Evolutionary conservation across 106 monocot genomes (phyloP).

Genomic region (Acanthochlamys bracteata): DNA sequence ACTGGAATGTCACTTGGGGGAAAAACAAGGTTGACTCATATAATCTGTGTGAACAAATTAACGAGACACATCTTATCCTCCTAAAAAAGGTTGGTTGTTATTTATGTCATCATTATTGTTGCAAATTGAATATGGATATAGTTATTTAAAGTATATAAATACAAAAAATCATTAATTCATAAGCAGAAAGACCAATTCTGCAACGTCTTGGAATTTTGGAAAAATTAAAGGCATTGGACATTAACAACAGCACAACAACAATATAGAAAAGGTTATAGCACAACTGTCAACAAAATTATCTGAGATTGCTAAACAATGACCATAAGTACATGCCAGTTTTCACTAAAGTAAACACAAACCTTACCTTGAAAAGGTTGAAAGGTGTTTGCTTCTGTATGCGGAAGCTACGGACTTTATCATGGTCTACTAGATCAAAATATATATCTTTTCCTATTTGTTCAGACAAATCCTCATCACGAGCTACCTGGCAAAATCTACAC

Average conservation of each 20-base stretch:
- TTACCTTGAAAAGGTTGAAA: slow-evolving; percentile 88
- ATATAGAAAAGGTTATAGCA: too few relatives aligned
- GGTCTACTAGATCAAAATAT: slow-evolving; percentile 97
- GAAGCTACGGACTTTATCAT: slow-evolving; percentile 95
- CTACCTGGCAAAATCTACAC: slow-evolving; percentile 45
- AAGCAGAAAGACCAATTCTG: too few relatives aligned
- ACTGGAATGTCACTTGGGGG: too few relatives aligned
- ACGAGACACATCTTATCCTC: neutral
- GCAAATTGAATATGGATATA: neutral
- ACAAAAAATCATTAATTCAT: neutral
- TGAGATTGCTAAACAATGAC: neutral
- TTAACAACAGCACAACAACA: too few relatives aligned
- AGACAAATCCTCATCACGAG: slow-evolving; percentile 72
- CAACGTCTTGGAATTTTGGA: too few relatives aligned
- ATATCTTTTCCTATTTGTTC: slow-evolving; percentile 90
- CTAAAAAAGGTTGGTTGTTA: neutral
- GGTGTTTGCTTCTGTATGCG: slow-evolving; percentile 88
- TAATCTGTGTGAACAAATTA: too few relatives aligned
- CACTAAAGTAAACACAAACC: neutral
- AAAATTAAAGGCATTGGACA: too few relatives aligned
- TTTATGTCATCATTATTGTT: neutral
- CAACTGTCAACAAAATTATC: too few relatives aligned
- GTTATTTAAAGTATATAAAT: neutral
- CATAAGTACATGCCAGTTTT: neutral
- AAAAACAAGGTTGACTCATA: too few relatives aligned